Evolutionary conservation across 2,329 filamentous ascomycete species (phyloP), one percentile per base, ranked within the genome.

Genomic region (Plectosphaerella sp.): DNA sequence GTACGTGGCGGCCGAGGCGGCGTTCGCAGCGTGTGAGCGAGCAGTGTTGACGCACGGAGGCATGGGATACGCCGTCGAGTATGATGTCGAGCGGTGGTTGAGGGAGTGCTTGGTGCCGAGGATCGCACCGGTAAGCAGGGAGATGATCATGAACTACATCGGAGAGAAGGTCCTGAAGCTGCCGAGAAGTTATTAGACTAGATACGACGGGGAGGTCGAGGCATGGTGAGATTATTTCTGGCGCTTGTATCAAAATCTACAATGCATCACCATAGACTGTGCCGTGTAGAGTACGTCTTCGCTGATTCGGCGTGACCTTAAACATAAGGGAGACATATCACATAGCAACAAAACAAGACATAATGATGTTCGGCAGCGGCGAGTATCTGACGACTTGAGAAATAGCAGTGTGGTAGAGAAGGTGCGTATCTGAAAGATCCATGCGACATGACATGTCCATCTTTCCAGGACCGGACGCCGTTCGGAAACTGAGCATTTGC

Each of bases 111-210:
- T 86, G 52, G 79, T 87, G 39, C 83, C 84, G 3, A 68, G 84
- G 10, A 83, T 88, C 49, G 83, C 84, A 10, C 84, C 83, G 0
- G 77, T 87, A 0, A 84, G 80, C 52, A 67, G 83, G 57, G 87
- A 90, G 70, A 90, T 90, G 87, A 88, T 90, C 49, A 71, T 88
- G 72, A 90, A 89, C 58, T 89, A 84, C 64, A 78, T 90, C 12
- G 76, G 79, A 3, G 86, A 89, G 64, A 88, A 82, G 69, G 86
- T 82, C 0, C 66, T 90, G n/a, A 70, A 76, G 4, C 60, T 90
- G 24, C 87, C 87, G 1, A 73, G 83, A 53, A 89, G 85, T 61
- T 91, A 89, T 58, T 89, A 57, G 46, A 33, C 8, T 22, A 22
- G 22, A 22, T 22, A 22, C 22, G 22, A 22, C 5, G 22, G 22